Evolutionary conservation across 202 grass and related monocot genomes (phyloP).

Genomic region (Dendrocalamus latiflorus): DNA sequence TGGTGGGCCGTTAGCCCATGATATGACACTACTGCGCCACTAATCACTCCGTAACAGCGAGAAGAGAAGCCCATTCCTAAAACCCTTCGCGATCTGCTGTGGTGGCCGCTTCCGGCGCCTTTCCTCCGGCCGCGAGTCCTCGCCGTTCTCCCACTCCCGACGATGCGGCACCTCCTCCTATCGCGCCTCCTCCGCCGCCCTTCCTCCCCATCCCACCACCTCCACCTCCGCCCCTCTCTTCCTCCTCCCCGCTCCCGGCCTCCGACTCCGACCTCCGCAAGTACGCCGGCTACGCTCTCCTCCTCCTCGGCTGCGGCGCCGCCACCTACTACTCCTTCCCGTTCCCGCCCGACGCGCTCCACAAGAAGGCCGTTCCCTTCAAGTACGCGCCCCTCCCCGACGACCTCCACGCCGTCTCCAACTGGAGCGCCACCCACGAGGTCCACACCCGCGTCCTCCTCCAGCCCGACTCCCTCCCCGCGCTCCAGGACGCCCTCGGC

Average conservation of each 20-base stretch:
- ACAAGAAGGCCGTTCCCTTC: constrained; percentile 79
- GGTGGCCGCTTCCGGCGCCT: constrained; percentile 24
- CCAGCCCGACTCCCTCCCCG: constrained; percentile 56
- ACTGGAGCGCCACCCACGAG: constrained; percentile 90
- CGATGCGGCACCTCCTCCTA: constrained; percentile 53
- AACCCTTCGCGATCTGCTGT: constrained; percentile 30
- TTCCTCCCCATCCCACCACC: neutral
- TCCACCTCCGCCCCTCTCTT: constrained; percentile 32
- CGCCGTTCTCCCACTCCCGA: neutral
- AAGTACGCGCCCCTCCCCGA: constrained; percentile 77
- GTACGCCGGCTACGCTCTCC: constrained; percentile 73
- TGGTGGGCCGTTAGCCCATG: too few species aligned
- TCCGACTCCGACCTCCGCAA: constrained; percentile 59
- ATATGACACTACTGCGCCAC: too few species aligned
- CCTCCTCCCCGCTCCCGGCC: constrained; percentile 22
- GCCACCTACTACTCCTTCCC: constrained; percentile 93
- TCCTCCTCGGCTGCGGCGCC: constrained; percentile 55
- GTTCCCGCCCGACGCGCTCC: constrained; percentile 52
- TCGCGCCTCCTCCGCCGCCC: constrained; percentile 45
- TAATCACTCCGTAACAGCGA: too few species aligned
- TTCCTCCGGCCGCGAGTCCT: neutral
- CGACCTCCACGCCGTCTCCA: constrained; percentile 80
- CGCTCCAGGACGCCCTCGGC: constrained; percentile 56
- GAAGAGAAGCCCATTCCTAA: too few species aligned
- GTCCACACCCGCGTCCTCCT: constrained; percentile 74